A percentile compares a stretch with the other conserved stretches of the same genome.
Evolutionary conservation across 192 early-diverging fungal genomes (phyloP).

Genomic region (Entophlyctis luteolus): DNA sequence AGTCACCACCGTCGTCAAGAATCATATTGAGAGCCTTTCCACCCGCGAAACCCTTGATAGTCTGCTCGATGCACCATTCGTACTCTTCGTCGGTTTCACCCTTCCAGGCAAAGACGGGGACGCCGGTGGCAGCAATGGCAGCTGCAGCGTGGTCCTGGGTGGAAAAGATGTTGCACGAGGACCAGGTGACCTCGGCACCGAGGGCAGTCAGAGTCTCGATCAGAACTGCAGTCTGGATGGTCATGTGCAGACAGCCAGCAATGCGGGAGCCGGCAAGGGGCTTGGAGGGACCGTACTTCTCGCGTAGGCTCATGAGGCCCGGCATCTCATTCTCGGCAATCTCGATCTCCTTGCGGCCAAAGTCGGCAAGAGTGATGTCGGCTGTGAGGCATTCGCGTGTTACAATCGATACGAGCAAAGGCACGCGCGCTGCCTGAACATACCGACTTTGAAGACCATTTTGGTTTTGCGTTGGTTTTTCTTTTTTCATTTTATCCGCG

Average conservation of each 20-base stretch:
- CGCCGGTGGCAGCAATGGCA: slow-evolving; percentile 87
- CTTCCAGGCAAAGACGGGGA: slow-evolving; percentile 99
- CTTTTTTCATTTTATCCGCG: too few species aligned
- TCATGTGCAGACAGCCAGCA: slow-evolving; percentile 98
- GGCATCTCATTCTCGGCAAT: slow-evolving; percentile 98
- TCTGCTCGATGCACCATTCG: slow-evolving; percentile 98
- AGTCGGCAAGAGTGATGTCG: slow-evolving; percentile 90
- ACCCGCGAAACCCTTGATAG: slow-evolving; percentile 85
- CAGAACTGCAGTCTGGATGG: slow-evolving; percentile 96
- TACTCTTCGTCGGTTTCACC: slow-evolving; percentile 99
- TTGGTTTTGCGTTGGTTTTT: too few species aligned
- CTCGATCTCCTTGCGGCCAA: slow-evolving; percentile 93
- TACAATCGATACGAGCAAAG: too few species aligned
- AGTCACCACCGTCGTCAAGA: slow-evolving; percentile 97
- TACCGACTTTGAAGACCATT: too few species aligned
- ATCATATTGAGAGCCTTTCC: slow-evolving; percentile 96
- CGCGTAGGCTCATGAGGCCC: slow-evolving; percentile 90
- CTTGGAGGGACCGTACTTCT: slow-evolving; percentile 85
- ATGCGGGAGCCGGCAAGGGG: slow-evolving; percentile 93
- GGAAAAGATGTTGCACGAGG: slow-evolving; percentile 91
- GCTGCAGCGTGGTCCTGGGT: slow-evolving; percentile 99
- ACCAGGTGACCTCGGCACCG: slow-evolving; percentile 91
- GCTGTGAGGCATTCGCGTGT: too few species aligned
- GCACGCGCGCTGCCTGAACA: too few species aligned
- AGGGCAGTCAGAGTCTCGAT: slow-evolving; percentile 94